Evolutionary conservation across 768 basidiomycete species (phyloP).

Genomic region (Gelatoporia subvermispora): DNA sequence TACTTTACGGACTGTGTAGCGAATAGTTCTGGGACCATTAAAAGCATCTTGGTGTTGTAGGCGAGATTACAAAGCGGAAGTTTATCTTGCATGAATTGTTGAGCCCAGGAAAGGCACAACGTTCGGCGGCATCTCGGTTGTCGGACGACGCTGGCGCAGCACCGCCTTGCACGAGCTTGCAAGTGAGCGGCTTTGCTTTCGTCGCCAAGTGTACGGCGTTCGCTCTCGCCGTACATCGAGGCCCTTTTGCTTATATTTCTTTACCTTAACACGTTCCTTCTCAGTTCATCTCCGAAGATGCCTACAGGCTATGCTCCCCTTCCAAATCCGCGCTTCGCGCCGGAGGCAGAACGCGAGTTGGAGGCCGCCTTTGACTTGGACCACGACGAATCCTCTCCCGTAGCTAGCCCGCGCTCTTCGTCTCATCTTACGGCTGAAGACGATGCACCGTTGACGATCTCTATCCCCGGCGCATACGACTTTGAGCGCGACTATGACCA

Average conservation of each 20-base stretch:
- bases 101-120: background rate
- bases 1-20: too few species aligned
- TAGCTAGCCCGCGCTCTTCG: too few species aligned
- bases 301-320: constrained; percentile 49
- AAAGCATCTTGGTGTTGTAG: background rate
- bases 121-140: background rate
- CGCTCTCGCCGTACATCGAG: too few species aligned
- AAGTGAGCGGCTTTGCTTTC: background rate
- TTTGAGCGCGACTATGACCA: constrained; percentile 77
- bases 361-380: constrained; percentile 67
- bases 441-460: constrained; percentile 14
- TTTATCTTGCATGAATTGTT: background rate
- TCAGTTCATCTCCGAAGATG: constrained; percentile 26
- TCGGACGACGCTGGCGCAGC: background rate
- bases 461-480: constrained; percentile 54
- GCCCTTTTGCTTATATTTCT: too few species aligned
- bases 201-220: too few species aligned
- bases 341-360: constrained; percentile 55
- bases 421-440: constrained; percentile 3
- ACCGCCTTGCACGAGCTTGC: background rate
- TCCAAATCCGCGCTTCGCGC: constrained; percentile 40
- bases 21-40: too few species aligned
- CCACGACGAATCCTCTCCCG: constrained; percentile 47
- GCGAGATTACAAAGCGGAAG: background rate
- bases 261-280: too few species aligned